These are phyloP conservation scores for Madurella fahalii DNA, from an alignment of 2,329 filamentous ascomycete species.

Conservation along the genomic window DNA sequence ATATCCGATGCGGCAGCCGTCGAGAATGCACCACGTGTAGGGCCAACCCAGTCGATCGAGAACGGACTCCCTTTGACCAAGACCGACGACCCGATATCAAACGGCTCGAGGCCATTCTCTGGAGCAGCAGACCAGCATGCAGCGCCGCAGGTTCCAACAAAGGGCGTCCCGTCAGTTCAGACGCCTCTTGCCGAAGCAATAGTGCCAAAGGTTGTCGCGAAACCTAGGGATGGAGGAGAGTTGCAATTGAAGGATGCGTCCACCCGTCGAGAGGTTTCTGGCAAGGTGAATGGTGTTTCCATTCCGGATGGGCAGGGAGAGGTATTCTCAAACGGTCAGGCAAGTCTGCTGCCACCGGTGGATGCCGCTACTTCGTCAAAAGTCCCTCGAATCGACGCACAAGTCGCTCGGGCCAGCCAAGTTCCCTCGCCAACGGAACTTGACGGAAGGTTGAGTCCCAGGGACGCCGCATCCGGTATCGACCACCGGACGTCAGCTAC, in stretches of 20 bases:
- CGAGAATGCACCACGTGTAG: background rate
- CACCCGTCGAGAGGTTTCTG: background rate
- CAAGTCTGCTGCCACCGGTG: background rate
- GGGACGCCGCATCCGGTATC: constrained; percentile 27
- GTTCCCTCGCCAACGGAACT: background rate
- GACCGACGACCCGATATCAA: background rate
- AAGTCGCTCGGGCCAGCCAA: background rate
- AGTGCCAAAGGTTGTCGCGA: background rate
- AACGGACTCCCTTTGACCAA: background rate
- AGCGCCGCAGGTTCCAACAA: background rate
- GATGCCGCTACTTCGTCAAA: background rate
- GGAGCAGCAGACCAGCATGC: background rate
- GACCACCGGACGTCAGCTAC: constrained; percentile 30
- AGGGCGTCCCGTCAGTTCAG: background rate
- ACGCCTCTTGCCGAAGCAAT: too few relatives aligned
- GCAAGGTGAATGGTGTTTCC: constrained; percentile 1
- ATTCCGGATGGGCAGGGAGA: background rate
- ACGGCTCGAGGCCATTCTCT: background rate
- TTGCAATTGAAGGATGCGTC: background rate
- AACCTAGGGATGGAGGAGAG: background rate
- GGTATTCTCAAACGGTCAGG: background rate
- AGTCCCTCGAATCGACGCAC: constrained; percentile 5
- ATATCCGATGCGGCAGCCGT: background rate
- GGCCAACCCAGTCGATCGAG: background rate
- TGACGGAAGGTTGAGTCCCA: constrained; percentile 20